phyloP scores from a whole-genome alignment of 768 basidiomycete genomes.

The Boletus patriciae region DNA sequence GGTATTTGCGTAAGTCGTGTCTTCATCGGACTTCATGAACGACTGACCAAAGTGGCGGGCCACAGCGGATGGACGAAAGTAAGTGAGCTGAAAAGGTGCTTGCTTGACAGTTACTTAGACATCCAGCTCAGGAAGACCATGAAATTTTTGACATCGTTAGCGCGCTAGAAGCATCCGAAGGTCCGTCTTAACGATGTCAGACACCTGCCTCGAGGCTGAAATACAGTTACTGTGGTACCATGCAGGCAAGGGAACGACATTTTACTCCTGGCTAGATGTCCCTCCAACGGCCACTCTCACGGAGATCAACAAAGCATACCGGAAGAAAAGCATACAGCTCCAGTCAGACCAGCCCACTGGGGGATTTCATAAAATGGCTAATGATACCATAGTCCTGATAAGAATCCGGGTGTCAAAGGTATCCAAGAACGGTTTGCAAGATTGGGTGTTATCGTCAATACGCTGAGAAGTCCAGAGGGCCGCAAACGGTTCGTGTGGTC shows the following conservation, averaged over 20 bases:
- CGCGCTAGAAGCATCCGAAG: slow-evolving; percentile 78
- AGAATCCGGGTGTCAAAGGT: slow-evolving; percentile 82
- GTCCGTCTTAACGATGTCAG: slow-evolving; percentile 35
- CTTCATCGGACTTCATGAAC: neutral
- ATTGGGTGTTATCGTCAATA: slow-evolving; percentile 80
- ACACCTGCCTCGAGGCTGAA: slow-evolving; percentile 2
- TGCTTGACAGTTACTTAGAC: slow-evolving; percentile 6
- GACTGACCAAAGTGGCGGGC: slow-evolving; percentile 5
- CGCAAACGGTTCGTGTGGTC: slow-evolving; percentile 63
- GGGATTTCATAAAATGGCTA: slow-evolving; percentile 3
- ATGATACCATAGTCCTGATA: slow-evolving; percentile 72
- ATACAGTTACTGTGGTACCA: neutral
- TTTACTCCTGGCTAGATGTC: slow-evolving; percentile 92
- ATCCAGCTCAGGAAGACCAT: slow-evolving; percentile 71
- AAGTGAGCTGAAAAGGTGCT: slow-evolving; percentile 5
- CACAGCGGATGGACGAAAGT: slow-evolving; percentile 70
- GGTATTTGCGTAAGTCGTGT: slow-evolving; percentile 56
- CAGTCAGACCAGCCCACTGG: slow-evolving; percentile 60
- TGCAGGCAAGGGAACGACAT: slow-evolving; percentile 82
- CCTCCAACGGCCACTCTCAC: slow-evolving; percentile 66
- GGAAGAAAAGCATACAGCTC: slow-evolving; percentile 84
- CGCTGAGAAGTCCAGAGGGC: slow-evolving; percentile 72
- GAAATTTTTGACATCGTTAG: slow-evolving; percentile 95
- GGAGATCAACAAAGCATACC: slow-evolving; percentile 88
- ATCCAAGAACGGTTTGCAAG: slow-evolving; percentile 91